Conservation (phyloP, 805 yeast genomes). For the Cyberlindnera petersonii region DNA sequence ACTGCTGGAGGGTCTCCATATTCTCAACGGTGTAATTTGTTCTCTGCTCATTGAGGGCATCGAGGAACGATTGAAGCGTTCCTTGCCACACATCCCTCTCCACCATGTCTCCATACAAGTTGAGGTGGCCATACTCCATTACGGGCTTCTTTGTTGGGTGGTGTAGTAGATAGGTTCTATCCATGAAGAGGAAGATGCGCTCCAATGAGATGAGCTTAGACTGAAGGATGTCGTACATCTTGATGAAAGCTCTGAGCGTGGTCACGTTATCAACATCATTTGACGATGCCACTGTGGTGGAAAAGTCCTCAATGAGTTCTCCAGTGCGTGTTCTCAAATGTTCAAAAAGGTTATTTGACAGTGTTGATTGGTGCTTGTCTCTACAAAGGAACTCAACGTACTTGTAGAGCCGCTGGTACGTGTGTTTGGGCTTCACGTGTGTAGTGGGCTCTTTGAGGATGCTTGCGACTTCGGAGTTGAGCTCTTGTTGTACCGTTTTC, state of each 20-base stretch:
- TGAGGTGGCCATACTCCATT: constrained; percentile 9
- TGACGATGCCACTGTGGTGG: neutral
- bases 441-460: constrained; percentile 3
- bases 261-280: neutral
- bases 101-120: constrained; percentile 10
- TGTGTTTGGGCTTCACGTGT: constrained; percentile 1
- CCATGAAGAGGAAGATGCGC: constrained; percentile 20
- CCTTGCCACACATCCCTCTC: constrained; percentile 9
- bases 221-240: constrained; percentile 7
- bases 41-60: constrained; percentile 7
- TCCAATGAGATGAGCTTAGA: constrained; percentile 11
- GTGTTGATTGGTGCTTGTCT: constrained; percentile 20
- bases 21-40: neutral
- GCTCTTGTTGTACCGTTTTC: constrained; percentile 1
- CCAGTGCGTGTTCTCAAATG: constrained; percentile 6
- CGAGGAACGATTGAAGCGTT: constrained; percentile 5
- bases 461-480: constrained; percentile 7
- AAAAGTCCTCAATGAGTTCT: neutral
- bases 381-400: constrained; percentile 26
- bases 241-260: constrained; percentile 7
- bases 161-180: constrained; percentile 25
- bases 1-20: neutral
- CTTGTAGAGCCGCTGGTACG: constrained; percentile 20
- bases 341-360: constrained; percentile 14
- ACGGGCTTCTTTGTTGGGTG: constrained; percentile 25